These are phyloP conservation scores for Syzygium aqueum DNA, from an alignment of 345 rosid species.

Conservation along the genomic window DNA sequence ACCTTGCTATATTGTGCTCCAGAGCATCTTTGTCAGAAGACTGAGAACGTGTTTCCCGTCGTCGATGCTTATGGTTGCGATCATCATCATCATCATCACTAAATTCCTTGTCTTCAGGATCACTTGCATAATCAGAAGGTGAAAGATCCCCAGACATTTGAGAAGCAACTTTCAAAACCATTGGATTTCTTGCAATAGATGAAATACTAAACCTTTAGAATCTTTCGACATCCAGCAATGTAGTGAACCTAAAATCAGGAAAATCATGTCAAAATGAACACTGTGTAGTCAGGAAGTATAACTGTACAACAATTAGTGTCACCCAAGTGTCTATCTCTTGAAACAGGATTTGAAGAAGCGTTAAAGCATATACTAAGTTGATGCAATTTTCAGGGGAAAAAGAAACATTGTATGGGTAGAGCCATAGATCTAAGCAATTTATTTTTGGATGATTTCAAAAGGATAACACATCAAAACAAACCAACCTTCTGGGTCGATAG, in stretches of 20 bases:
- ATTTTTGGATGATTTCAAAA: background rate
- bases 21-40: constrained; percentile 59
- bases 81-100: constrained; percentile 98
- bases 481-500: background rate
- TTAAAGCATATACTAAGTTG: background rate
- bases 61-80: constrained; percentile 94
- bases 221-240: constrained; percentile 1
- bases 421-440: background rate
- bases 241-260: background rate
- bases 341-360: background rate
- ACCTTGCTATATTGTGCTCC: constrained; percentile 47
- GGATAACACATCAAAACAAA: background rate
- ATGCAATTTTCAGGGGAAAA: background rate
- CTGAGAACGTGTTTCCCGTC: constrained; percentile 57
- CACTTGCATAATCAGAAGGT: constrained; percentile 58
- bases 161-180: constrained; percentile 77
- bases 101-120: constrained; percentile 86
- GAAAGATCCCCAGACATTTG: constrained; percentile 49
- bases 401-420: background rate
- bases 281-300: background rate
- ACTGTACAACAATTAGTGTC: background rate
- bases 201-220: background rate
- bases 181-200: constrained; percentile 16
- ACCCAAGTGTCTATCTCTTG: background rate
- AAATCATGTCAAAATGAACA: background rate